Percentiles rank a stretch among this genome's conserved stretches.
phyloP scores from a whole-genome alignment of 2,329 filamentous ascomycete species.

The Colletotrichum liriopes region DNA sequence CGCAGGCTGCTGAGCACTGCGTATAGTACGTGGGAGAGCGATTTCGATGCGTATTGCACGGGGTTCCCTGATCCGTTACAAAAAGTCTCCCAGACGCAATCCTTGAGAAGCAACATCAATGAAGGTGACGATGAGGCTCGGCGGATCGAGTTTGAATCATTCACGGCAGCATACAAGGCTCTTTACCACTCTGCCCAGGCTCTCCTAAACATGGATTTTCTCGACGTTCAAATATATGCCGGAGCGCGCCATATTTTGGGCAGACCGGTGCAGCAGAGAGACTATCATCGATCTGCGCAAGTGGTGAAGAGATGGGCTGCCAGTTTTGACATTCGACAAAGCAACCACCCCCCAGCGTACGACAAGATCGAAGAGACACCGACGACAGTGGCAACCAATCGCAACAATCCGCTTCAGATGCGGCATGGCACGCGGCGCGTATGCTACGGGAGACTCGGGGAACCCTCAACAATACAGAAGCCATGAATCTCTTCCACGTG shows the following conservation, averaged over 20 bases:
- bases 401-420: conserved; percentile 55
- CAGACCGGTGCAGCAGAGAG: conserved; percentile 64
- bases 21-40: conserved; percentile 71
- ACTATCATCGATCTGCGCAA: conserved; percentile 66
- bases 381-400: neutral
- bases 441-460: conserved; percentile 66
- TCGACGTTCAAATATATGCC: conserved; percentile 75
- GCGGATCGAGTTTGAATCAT: conserved; percentile 60
- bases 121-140: conserved; percentile 9
- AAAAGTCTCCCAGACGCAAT: conserved; percentile 27
- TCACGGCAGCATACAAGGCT: conserved; percentile 65
- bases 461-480: conserved; percentile 65
- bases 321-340: conserved; percentile 25
- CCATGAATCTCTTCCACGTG: conserved; percentile 71
- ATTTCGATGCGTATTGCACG: conserved; percentile 69
- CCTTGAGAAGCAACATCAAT: neutral
- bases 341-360: neutral
- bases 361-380: neutral
- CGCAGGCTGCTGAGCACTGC: conserved; percentile 65
- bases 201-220: conserved; percentile 70
- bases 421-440: conserved; percentile 68
- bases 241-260: conserved; percentile 73
- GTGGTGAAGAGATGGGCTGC: conserved; percentile 67
- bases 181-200: conserved; percentile 73
- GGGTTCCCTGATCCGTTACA: conserved; percentile 48